A percentile compares a stretch with the other conserved stretches of the same genome.
phyloP scores from a whole-genome alignment of 106 monocot genomes.

The Phalaenopsis aphrodite region DNA sequence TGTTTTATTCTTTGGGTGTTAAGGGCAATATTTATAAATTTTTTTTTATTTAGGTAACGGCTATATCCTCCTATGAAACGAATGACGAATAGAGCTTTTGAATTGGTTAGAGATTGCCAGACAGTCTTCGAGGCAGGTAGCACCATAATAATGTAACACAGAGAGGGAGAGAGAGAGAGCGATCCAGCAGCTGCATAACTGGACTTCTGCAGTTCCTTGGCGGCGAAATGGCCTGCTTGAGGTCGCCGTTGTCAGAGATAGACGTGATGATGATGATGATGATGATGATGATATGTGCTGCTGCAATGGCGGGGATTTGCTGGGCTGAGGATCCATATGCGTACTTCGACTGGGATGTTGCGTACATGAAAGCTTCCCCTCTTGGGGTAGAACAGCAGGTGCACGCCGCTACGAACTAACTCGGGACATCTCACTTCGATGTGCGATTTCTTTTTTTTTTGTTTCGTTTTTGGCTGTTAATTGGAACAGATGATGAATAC shows the following conservation, averaged over 20 bases:
- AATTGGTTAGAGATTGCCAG: not conserved
- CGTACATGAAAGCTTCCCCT: slow-evolving; percentile 64
- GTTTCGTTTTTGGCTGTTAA: not conserved
- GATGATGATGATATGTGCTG: not conserved
- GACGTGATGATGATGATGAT: not conserved
- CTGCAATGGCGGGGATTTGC: slow-evolving; percentile 2
- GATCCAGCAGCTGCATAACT: not conserved
- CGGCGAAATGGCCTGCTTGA: not conserved
- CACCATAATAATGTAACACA: no score
- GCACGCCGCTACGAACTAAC: not conserved
- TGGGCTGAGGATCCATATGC: slow-evolving; percentile 52
- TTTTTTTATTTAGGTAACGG: not conserved
- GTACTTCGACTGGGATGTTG: slow-evolving; percentile 81
- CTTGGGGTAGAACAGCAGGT: slow-evolving; percentile 81
- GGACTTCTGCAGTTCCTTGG: not conserved
- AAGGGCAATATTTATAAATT: not conserved
- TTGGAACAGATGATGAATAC: not conserved
- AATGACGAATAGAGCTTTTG: not conserved
- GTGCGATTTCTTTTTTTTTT: not conserved
- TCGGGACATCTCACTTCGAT: not conserved
- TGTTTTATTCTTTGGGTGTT: not conserved
- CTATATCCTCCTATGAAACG: not conserved
- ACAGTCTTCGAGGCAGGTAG: not conserved
- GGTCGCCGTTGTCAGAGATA: not conserved
- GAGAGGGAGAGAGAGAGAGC: slow-evolving; percentile 1